Evolutionary conservation across 1,284 basidiomycete genomes (phyloP).

Genomic region (Peniophora sp.): DNA sequence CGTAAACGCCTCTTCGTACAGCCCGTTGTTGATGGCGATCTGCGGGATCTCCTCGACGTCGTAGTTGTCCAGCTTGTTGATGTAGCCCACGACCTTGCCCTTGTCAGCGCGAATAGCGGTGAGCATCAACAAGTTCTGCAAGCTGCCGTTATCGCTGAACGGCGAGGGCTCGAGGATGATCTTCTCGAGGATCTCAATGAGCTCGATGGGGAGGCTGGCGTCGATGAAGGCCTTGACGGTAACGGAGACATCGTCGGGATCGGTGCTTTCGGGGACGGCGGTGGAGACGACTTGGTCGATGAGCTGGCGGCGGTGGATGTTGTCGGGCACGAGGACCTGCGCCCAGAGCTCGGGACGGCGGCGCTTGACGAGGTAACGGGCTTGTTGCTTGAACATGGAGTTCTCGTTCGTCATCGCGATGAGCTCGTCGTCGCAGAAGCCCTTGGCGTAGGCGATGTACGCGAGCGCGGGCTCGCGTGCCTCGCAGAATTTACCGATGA

Average conservation of each 20-base stretch:
- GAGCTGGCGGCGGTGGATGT: conserved; percentile 87
- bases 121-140: conserved; percentile 91
- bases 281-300: conserved; percentile 96
- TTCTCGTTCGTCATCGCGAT: conserved; percentile 98
- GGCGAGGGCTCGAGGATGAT: conserved; percentile 96
- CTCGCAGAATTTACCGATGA: conserved; percentile 99
- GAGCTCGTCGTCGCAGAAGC: conserved; percentile 97
- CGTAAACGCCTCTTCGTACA: conserved; percentile 95
- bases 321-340: conserved; percentile 87
- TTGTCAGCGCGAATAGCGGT: conserved; percentile 98
- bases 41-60: conserved; percentile 93
- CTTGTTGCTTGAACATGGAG: conserved; percentile 99
- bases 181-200: conserved; percentile 98
- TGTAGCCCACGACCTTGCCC: conserved; percentile 97
- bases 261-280: conserved; percentile 94
- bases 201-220: conserved; percentile 93
- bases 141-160: conserved; percentile 95
- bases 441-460: conserved; percentile 99
- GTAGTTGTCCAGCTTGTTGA: conserved; percentile 95
- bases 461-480: conserved; percentile 97
- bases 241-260: conserved; percentile 97
- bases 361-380: conserved; percentile 95
- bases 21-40: conserved; percentile 93
- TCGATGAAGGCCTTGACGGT: conserved; percentile 99
- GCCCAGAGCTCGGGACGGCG: conserved; percentile 95